Evolutionary conservation across 805 yeast genomes (phyloP), one percentile per base, ranked within the genome.

Genomic region (Saccharomycopsis sp.): DNA sequence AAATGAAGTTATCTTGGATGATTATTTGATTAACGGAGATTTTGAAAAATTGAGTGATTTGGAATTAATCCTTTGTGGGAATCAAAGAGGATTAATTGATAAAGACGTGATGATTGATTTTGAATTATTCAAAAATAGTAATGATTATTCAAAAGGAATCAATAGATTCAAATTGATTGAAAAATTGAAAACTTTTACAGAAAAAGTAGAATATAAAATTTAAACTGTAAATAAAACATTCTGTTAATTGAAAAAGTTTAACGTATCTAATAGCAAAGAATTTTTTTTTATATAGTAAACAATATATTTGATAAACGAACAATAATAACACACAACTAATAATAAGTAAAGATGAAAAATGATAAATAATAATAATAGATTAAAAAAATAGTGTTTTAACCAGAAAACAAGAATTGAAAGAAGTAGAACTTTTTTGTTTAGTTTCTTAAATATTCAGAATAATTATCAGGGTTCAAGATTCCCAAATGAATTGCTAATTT

Each of bases 381-480:
- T 13, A 23, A 25, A 3, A 14, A 25, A 19, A 21, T 21, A 10
- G 4, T 21, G 25, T 21, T 6, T 20, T 13, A 33, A 21, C 20
- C 18, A n/a, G 8, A 10, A 5, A 18, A 36, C 18, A 27, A 18
- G 21, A 36, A 36, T 13, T 28, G 26, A 6, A 27, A 36, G 23
- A 14, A 15, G 17, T 15, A 25, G 38, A 14, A 35, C n/a, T 30
- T n/a, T 12, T 9, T 33, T n/a, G 23, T 14, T 33, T 21, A 31
- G 15, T 9, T 15, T 27, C 36, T 17, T 15, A 30, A 19, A 21
- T 8, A 41, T 28, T 45, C 28, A 5, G 40, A 34, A 28, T 45
- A 45, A 14, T 45, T 45, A 15, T 42, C 46, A 21, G 46, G 46
- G 21, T 37, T 40, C 25, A 41, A 32, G 14, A 42, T 45, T 26